A percentile compares a stretch with the other conserved stretches of the same genome.
These are phyloP conservation scores for Helianthus annuus DNA, from an alignment of 129 eudicot genomes.

Conservation along the genomic window HanXRQr2.0-SUNRISE NC_035447.2:137557061-137557560, in stretches of 20 bases:
- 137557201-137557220: constrained; percentile 8
- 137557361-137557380: background rate
- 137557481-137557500: background rate
- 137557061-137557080: constrained; percentile 43
- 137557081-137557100: constrained; percentile 69
- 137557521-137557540: background rate
- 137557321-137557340: background rate
- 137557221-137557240: background rate
- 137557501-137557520: background rate
- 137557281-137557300: background rate
- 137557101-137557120: constrained; percentile 68
- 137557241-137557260: background rate
- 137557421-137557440: constrained; percentile 4
- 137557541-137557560: background rate
- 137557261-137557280: constrained; percentile 2
- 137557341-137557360: background rate
- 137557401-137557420: background rate
- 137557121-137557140: constrained; percentile 48
- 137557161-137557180: background rate
- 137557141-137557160: background rate
- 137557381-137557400: background rate
- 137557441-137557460: background rate
- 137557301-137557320: background rate
- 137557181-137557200: constrained; percentile 18
- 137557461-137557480: background rate